Conservation (phyloP, 2,329 filamentous ascomycete genomes). For the Aspergillus sp. region DNA sequence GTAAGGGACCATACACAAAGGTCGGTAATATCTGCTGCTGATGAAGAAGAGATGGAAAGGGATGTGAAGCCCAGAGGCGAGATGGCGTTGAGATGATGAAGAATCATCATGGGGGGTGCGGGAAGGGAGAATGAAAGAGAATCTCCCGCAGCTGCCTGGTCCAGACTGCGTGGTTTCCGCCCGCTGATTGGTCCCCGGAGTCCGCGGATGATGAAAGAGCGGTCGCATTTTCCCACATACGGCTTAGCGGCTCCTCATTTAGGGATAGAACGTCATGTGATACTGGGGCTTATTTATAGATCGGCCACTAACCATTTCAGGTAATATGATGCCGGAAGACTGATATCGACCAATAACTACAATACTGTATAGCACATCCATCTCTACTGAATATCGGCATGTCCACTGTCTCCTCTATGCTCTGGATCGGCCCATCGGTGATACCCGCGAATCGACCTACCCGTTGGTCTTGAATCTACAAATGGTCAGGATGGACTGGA, state of each 20-base stretch:
- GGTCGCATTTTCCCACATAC: neutral
- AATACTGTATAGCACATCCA: no score
- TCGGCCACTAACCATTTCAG: neutral
- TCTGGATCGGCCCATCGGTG: no score
- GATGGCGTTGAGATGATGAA: constrained; percentile 4
- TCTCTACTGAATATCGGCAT: no score
- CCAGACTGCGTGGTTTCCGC: neutral
- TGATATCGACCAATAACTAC: no score
- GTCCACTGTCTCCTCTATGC: no score
- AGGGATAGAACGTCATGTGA: neutral
- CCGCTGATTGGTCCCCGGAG: constrained; percentile 6
- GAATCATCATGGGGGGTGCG: neutral
- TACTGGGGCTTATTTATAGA: neutral
- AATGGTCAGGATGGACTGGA: no score
- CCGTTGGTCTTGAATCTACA: no score
- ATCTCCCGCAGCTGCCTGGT: neutral
- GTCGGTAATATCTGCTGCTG: neutral
- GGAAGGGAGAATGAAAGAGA: constrained; percentile 3
- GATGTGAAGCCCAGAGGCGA: neutral
- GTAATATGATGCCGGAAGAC: neutral
- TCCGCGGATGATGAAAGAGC: constrained; percentile 3
- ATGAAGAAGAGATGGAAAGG: neutral
- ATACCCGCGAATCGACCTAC: no score
- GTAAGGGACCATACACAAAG: constrained; percentile 3
- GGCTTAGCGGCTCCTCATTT: neutral